Evolutionary conservation across 148 eudicot species (phyloP).

Genomic region (Diospyros lotus): DNA sequence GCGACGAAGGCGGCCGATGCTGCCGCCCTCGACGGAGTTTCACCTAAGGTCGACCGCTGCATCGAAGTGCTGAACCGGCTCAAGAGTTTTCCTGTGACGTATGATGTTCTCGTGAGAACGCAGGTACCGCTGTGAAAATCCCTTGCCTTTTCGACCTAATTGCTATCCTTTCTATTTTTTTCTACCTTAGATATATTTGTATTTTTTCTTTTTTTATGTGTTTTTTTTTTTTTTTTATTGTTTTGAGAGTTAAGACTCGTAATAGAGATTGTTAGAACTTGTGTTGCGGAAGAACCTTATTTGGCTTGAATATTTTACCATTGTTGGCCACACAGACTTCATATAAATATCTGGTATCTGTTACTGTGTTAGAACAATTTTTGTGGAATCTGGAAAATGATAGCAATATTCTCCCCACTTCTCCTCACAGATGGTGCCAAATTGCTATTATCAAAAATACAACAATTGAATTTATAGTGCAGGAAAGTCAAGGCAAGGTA

Average conservation of each 20-base stretch:
- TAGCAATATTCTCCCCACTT: background rate
- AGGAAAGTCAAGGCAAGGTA: too few relatives aligned
- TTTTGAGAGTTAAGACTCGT: background rate
- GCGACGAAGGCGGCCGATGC: conserved; percentile 29
- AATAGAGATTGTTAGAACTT: background rate
- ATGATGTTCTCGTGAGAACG: conserved; percentile 26
- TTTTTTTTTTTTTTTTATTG: background rate
- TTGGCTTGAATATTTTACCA: background rate
- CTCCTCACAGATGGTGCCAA: too few relatives aligned
- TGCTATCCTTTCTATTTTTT: background rate
- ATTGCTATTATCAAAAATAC: too few relatives aligned
- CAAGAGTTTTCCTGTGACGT: conserved; percentile 14
- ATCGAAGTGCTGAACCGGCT: conserved; percentile 24
- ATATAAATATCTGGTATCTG: too few relatives aligned
- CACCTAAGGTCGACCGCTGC: conserved; percentile 8
- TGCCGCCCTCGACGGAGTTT: conserved; percentile 13
- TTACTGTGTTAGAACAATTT: background rate
- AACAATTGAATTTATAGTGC: too few relatives aligned
- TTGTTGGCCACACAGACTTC: too few relatives aligned
- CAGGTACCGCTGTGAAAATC: conserved; percentile 10
- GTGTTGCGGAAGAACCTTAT: background rate
- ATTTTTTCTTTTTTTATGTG: background rate
- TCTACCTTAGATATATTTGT: background rate
- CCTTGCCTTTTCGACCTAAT: background rate
- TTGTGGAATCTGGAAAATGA: background rate